These are phyloP conservation scores for Plasmodium vivax DNA, from an alignment of 169 alveolate genomes.

Conservation along the genomic window DNA sequence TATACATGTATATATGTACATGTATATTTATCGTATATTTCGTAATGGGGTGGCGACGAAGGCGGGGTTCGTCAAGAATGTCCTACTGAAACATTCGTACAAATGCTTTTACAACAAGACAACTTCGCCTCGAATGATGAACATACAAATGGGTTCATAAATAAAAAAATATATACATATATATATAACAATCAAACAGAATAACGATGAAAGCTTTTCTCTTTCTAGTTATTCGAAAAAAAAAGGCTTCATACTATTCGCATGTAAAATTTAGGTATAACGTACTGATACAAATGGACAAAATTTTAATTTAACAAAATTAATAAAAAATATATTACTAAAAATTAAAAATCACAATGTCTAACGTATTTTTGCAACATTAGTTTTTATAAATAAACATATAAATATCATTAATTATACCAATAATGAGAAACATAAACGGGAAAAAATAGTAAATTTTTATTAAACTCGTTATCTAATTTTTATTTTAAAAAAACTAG, in stretches of 20 bases:
- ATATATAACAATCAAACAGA: neutral
- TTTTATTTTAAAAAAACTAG: neutral
- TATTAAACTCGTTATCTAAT: neutral
- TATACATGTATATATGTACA: neutral
- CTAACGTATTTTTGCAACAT: neutral
- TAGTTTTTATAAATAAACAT: neutral
- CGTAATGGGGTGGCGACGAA: neutral
- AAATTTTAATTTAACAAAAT: neutral
- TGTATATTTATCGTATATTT: neutral
- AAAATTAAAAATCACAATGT: neutral
- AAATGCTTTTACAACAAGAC: neutral
- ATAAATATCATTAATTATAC: neutral
- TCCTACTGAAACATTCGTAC: neutral
- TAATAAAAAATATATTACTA: neutral
- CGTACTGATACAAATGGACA: neutral
- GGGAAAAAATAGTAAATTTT: neutral
- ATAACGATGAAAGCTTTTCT: neutral
- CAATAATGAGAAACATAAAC: neutral
- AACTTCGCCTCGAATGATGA: neutral
- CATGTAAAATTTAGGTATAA: neutral
- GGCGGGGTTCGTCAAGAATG: neutral
- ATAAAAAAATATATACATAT: neutral
- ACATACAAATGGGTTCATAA: neutral
- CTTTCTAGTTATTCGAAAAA: neutral
- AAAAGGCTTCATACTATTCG: neutral